These are phyloP conservation scores for Echium plantagineum DNA, from an alignment of 257 asterid genomes.

Conservation along the genomic window DNA sequence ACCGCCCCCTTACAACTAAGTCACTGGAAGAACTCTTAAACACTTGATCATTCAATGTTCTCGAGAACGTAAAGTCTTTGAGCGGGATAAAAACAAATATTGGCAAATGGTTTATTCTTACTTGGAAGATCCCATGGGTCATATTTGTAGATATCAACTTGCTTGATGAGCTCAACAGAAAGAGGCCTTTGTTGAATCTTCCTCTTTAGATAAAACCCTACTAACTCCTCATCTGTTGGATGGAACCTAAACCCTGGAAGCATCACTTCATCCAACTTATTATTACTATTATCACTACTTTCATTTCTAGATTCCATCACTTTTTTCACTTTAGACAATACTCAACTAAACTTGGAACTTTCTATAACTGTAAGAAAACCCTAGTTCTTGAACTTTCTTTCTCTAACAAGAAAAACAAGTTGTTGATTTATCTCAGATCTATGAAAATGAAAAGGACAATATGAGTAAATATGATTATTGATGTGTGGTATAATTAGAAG, in stretches of 20 bases:
- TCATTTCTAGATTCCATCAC: slow-evolving; percentile 25
- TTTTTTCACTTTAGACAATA: background rate
- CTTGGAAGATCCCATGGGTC: slow-evolving; percentile 99
- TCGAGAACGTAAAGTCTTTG: no score
- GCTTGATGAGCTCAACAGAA: slow-evolving; percentile 79
- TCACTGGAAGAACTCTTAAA: no score
- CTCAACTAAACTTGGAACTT: background rate
- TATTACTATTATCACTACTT: slow-evolving; percentile 18
- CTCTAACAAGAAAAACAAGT: background rate
- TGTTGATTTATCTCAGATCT: slow-evolving; percentile 1
- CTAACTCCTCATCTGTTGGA: slow-evolving; percentile 92
- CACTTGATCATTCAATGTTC: no score
- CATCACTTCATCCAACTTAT: slow-evolving; percentile 52
- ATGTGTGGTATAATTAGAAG: no score
- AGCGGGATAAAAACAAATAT: no score
- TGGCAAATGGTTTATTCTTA: slow-evolving; percentile 17
- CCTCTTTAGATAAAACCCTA: slow-evolving; percentile 80
- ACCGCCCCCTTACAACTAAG: no score
- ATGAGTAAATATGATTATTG: background rate
- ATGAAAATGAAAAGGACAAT: background rate
- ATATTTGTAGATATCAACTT: slow-evolving; percentile 82
- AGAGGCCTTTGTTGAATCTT: slow-evolving; percentile 71
- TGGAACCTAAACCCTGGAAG: slow-evolving; percentile 91
- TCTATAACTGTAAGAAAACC: background rate
- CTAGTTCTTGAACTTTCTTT: background rate